These are phyloP conservation scores for Geotrichum macrosporum DNA, from an alignment of 1,139 yeast species.

Conservation along the genomic window DNA sequence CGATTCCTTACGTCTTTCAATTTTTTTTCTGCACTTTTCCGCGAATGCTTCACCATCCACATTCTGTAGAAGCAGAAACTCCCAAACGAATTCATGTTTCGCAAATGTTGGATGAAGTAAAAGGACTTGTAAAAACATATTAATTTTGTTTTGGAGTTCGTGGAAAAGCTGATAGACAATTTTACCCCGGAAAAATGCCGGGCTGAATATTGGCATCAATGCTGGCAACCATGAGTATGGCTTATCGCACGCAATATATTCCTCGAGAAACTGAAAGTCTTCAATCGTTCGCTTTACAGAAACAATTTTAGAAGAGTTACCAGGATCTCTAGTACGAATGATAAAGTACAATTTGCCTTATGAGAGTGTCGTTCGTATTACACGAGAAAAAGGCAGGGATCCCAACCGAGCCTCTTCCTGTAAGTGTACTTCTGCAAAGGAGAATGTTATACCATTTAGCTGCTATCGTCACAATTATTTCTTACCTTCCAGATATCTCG, in stretches of 20 bases:
- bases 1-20: no score
- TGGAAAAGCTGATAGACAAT: conserved; percentile 43
- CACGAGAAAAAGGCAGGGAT: conserved; percentile 29
- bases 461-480: conserved; percentile 21
- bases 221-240: conserved; percentile 41
- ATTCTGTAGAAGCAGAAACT: no score
- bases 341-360: conserved; percentile 33
- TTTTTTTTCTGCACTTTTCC: no score
- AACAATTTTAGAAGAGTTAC: conserved; percentile 22
- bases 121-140: conserved; percentile 45
- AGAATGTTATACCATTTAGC: conserved; percentile 1
- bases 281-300: conserved; percentile 41
- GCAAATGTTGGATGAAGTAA: conserved; percentile 37
- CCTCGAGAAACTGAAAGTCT: conserved; percentile 41
- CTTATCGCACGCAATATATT: conserved; percentile 38
- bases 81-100: conserved; percentile 43
- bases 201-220: conserved; percentile 32
- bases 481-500: conserved; percentile 44
- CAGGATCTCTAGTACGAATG: conserved; percentile 32
- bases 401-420: conserved; percentile 13
- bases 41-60: no score
- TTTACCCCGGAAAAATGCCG: conserved; percentile 38
- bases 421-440: conserved; percentile 7
- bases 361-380: conserved; percentile 31
- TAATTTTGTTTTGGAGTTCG: conserved; percentile 47